Evolutionary conservation across 2,329 filamentous ascomycete species (phyloP), one percentile per base, ranked within the genome.

Genomic region (Ophiocordyceps sinensis): DNA sequence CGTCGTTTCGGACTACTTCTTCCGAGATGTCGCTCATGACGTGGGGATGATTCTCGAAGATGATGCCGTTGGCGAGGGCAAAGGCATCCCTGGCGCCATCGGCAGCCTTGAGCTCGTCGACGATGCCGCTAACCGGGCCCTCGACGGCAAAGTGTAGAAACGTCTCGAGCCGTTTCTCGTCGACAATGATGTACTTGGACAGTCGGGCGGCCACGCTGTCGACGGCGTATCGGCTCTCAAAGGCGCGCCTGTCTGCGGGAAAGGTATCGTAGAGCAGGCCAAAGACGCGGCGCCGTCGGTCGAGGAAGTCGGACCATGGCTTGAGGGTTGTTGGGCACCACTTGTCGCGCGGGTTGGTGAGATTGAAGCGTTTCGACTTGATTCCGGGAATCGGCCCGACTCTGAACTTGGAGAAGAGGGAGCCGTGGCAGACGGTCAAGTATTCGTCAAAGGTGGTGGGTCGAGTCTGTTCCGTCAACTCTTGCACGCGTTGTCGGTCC

Each of bases 371-470:
- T 28, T 47, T 56, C 11, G 48, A 51, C 2, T 53, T 54, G 4
- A 58, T 45, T 38, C 38, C 43, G 23, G 23, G 39, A 38, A 56
- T 43, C 9, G 42, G 47, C 43, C 57, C 45, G 14, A 61, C 46
- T 0, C n/a, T 31, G 6, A 60, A 45, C 12, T 46, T 47, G n/a
- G 49, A 37, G 23, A 50, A 55, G 15, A 59, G 41, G 3, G 49
- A 43, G 32, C 41, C 35, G 43, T 61, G 54, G 41, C 47, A 61
- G 12, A 49, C 47, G 30, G 42, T 23, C 19, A 62, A 52, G 37
- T 60, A 59, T 47, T 60, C 53, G 13, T 51, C 30, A n/a, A 61
- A 41, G 34, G 53, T 59, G 9, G 51, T 59, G 13, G 4, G 8
- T 21, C 28, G 37, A 3, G 15, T 31, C 40, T 55, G 45, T 13